These are phyloP conservation scores for Anthracocystis panici-leucophaei DNA, from an alignment of 1,284 basidiomycete genomes.

Conservation along the genomic window DNA sequence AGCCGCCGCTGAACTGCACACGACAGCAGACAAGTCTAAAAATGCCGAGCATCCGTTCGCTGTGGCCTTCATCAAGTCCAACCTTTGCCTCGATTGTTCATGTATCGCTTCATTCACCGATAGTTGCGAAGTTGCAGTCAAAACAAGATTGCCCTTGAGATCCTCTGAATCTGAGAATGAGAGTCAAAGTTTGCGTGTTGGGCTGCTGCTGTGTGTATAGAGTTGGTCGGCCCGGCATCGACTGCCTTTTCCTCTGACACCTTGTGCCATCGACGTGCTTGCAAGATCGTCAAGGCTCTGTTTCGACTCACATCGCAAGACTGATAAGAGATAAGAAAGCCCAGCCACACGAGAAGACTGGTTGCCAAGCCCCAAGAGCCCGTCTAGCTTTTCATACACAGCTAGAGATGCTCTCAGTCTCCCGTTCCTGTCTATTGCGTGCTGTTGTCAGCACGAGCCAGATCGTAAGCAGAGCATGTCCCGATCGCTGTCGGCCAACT, in stretches of 20 bases:
- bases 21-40: conserved; percentile 3
- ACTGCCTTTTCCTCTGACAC: no score
- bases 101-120: no score
- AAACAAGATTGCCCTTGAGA: no score
- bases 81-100: not conserved
- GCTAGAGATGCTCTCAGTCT: not conserved
- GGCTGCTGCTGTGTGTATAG: no score
- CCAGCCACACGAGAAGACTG: not conserved
- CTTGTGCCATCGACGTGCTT: no score
- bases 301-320: not conserved
- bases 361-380: not conserved
- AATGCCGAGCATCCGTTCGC: conserved; percentile 5
- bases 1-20: not conserved
- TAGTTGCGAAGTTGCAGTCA: no score
- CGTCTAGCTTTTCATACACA: not conserved
- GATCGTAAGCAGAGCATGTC: not conserved
- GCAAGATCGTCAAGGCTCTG: not conserved
- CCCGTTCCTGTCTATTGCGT: not conserved
- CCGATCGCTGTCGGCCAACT: no score
- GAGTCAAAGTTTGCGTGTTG: no score
- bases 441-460: not conserved
- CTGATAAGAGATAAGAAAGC: conserved; percentile 1
- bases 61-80: not conserved
- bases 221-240: no score
- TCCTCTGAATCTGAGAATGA: no score